A percentile compares a stretch with the other conserved stretches of the same genome.
Evolutionary conservation across 2,329 filamentous ascomycete species (phyloP).

Genomic region (Penicillium sp.): DNA sequence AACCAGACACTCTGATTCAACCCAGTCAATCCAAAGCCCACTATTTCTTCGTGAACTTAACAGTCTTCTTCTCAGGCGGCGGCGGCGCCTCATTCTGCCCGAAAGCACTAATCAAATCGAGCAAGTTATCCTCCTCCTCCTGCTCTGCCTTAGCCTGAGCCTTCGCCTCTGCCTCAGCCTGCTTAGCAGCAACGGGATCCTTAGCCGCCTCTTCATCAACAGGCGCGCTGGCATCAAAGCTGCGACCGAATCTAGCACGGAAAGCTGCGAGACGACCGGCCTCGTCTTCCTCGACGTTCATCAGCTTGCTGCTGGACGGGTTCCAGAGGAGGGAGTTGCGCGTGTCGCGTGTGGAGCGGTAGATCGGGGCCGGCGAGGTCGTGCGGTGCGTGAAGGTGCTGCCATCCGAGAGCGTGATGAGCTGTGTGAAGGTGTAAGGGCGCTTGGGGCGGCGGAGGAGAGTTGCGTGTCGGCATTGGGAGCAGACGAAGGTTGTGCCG

Average conservation of each 20-base stretch:
- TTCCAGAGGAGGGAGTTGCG: constrained; percentile 92
- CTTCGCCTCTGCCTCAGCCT: constrained; percentile 45
- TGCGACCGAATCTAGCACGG: constrained; percentile 76
- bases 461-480: constrained; percentile 75
- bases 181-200: constrained; percentile 20
- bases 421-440: constrained; percentile 96
- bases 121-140: constrained; percentile 54
- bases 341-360: constrained; percentile 73
- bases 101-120: constrained; percentile 58
- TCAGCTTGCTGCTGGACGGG: constrained; percentile 73
- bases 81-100: constrained; percentile 41
- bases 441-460: constrained; percentile 84
- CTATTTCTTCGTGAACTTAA: constrained; percentile 35
- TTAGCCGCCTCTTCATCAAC: constrained; percentile 19
- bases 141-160: constrained; percentile 50
- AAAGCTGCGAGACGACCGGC: constrained; percentile 86
- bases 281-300: constrained; percentile 92
- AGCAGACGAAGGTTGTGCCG: constrained; percentile 47
- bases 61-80: constrained; percentile 12
- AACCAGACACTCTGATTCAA: constrained; percentile 1
- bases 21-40: not conserved
- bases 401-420: constrained; percentile 89
- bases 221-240: constrained; percentile 66
- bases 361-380: constrained; percentile 55
- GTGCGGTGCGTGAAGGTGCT: constrained; percentile 65